These are phyloP conservation scores for Colletotrichum gloeosporioides DNA, from an alignment of 2,329 filamentous ascomycete genomes.

Conservation along the genomic window DNA sequence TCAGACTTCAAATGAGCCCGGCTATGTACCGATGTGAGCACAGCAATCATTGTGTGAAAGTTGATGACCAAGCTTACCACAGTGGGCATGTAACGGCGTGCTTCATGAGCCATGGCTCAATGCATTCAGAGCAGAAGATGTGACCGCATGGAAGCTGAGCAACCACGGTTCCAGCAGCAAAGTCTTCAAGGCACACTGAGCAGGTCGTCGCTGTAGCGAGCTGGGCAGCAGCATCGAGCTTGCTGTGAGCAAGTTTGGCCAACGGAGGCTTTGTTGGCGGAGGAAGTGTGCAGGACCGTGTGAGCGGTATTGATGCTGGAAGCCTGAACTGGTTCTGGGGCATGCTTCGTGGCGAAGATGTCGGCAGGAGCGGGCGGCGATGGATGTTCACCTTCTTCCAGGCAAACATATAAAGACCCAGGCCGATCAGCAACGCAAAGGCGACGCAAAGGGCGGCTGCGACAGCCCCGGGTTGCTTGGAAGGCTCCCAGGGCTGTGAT, in stretches of 20 bases:
- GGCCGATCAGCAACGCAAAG: not conserved
- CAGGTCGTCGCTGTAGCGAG: not conserved
- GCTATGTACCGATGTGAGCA: not conserved
- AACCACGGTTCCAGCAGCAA: not conserved
- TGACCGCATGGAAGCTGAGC: not conserved
- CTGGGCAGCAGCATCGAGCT: not conserved
- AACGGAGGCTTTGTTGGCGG: not conserved
- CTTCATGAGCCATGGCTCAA: not conserved
- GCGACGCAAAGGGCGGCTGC: not conserved
- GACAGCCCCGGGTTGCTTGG: not conserved
- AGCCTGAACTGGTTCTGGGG: not conserved
- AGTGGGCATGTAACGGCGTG: not conserved
- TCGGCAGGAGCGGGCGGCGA: not conserved
- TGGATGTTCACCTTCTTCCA: not conserved
- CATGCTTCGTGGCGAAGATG: no score
- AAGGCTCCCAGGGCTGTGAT: not conserved
- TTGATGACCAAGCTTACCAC: not conserved
- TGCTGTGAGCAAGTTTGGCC: not conserved
- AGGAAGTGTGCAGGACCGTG: no score
- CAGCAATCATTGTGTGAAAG: not conserved
- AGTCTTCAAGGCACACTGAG: conserved; percentile 1
- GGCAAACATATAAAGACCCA: not conserved
- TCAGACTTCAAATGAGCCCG: not conserved
- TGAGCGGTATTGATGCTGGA: not conserved
- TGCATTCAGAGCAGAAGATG: conserved; percentile 4